Base-by-base conservation (phyloP, 176 grass and related monocot genomes). In the Calamus simplicifolius region DNA sequence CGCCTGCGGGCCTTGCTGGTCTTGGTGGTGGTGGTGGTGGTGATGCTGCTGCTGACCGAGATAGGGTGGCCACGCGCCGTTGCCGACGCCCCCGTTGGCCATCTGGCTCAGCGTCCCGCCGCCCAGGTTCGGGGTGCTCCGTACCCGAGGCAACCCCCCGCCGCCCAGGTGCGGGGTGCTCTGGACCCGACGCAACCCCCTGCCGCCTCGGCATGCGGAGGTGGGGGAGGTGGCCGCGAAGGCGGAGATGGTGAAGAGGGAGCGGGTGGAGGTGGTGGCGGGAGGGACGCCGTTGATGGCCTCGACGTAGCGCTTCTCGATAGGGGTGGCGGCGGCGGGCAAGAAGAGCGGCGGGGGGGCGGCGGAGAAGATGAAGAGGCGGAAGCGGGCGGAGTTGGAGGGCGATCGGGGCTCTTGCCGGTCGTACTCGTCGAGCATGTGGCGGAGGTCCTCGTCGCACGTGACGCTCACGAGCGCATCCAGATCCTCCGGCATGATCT, bases 371-470 rank as follows among this genome's bases (percentile, higher is more conserved):
- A 58, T 18, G 29, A 4, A n/a, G 78, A 83, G 51, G 72, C 53
- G 13, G 75, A 68, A 2, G 74, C 63, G 27, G 27, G 64, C 27
- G 64, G 54, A 35, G 6, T 35, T 35, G 18, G n/a, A 68, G 19
- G 78, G 81, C 3, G 71, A 65, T 67, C 79, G 69, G 13, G 69
- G 56, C 38, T 77, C 67, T 48, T 82, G 38, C 14, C 75, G 72
- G 67, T 98, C 84, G 68, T 88, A 87, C 84, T 98, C 87, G 28
- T 89, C 87, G 49, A 81, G 77, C 84, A 98, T 92, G 79, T 92
- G 70, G 19, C 3, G 23, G 23, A 98, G 73, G 76, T 98, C 93
- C 18, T 92, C 93, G 70, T 89, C 84, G 66, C 78, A 75, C 68
- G 77, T 73, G 69, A 98, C 73, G 55, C 84, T 85, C 13, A 98